Conservation (phyloP, 495 filamentous ascomycete genomes). For the Cercophora samala region DNA sequence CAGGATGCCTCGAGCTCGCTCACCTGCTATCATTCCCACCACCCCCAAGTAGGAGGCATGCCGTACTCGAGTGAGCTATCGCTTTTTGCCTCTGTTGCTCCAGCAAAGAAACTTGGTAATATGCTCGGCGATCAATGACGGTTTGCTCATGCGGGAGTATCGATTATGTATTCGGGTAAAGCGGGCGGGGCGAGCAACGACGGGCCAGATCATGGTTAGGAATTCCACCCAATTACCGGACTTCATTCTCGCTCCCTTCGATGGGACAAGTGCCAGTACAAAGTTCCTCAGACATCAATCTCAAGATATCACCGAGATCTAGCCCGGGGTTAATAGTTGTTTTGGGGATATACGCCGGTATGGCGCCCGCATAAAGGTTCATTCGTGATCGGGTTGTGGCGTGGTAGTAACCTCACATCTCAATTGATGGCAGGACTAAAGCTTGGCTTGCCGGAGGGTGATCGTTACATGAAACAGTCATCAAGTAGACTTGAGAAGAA, state of each 20-base stretch:
- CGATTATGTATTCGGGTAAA: neutral
- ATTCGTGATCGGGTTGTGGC: neutral
- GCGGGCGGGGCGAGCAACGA: no score
- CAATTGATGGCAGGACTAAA: neutral
- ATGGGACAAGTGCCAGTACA: neutral
- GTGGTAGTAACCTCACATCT: neutral
- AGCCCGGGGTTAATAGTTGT: neutral
- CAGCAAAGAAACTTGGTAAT: neutral
- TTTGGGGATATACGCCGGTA: neutral
- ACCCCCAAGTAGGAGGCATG: neutral
- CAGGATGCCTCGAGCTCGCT: neutral
- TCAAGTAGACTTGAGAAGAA: neutral
- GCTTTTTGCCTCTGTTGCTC: neutral
- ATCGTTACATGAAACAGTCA: neutral
- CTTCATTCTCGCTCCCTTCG: neutral
- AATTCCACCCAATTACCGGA: neutral
- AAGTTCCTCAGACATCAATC: neutral
- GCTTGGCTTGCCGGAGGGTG: neutral
- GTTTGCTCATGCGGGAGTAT: slow-evolving; percentile 1
- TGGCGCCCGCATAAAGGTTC: neutral
- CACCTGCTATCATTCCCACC: neutral
- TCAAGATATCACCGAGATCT: neutral
- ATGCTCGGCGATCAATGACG: neutral
- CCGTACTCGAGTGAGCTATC: slow-evolving; percentile 15
- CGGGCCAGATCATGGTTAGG: neutral